Evolutionary conservation across 2,329 filamentous ascomycete species (phyloP).

Genomic region (Podosphaera fusca): DNA sequence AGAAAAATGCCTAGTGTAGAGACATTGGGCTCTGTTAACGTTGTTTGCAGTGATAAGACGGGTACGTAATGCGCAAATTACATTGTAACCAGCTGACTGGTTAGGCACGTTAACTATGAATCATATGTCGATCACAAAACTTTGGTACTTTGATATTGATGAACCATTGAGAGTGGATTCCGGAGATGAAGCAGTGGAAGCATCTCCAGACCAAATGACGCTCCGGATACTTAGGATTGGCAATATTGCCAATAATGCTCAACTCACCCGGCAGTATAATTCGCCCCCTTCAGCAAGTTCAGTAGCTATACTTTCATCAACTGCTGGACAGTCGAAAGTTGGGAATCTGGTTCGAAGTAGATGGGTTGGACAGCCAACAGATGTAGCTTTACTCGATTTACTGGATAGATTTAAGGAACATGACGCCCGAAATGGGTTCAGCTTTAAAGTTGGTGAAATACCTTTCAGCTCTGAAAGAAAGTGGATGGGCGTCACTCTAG

Average conservation of each 20-base stretch:
- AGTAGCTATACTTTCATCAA: constrained; percentile 68
- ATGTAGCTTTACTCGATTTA: constrained; percentile 89
- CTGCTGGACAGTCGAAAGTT: constrained; percentile 20
- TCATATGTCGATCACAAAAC: constrained; percentile 90
- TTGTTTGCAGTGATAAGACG: constrained; percentile 98
- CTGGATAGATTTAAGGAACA: constrained; percentile 79
- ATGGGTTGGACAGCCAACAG: constrained; percentile 92
- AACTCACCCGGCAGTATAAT: constrained; percentile 50
- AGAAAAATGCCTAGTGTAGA: constrained; percentile 91
- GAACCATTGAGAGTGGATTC: constrained; percentile 24
- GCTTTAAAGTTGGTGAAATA: constrained; percentile 61
- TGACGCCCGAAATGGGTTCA: constrained; percentile 69
- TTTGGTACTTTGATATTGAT: constrained; percentile 73
- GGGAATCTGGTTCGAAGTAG: constrained; percentile 45
- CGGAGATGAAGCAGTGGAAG: constrained; percentile 29
- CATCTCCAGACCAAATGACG: constrained; percentile 46
- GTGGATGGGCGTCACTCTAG: constrained; percentile 94
- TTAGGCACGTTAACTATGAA: constrained; percentile 79
- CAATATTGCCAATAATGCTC: constrained; percentile 89
- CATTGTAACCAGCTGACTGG: constrained; percentile 6
- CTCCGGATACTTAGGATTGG: constrained; percentile 70
- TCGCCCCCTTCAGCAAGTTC: constrained; percentile 46
- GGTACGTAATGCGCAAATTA: constrained; percentile 22
- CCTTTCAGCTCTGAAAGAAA: constrained; percentile 95
- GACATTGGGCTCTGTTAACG: constrained; percentile 92